Evolutionary conservation across 805 yeast genomes (phyloP).

Genomic region (Candida silvatica): DNA sequence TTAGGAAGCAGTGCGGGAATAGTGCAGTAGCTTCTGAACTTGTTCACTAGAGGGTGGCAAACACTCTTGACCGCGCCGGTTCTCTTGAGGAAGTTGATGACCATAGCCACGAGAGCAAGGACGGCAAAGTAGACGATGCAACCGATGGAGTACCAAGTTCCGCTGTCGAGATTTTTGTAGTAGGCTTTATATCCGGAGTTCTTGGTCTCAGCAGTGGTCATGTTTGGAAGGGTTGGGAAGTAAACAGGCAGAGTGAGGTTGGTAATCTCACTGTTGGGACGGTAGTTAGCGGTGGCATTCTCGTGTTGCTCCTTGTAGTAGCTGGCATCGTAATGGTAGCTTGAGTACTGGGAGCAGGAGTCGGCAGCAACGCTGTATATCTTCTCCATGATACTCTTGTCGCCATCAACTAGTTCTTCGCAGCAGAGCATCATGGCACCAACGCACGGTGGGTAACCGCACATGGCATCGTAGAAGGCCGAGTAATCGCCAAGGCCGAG

Average conservation of each 20-base stretch:
- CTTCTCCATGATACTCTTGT: background rate
- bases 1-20: slow-evolving; percentile 30
- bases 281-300: slow-evolving; percentile 20
- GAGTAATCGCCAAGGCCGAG: background rate
- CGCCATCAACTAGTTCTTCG: background rate
- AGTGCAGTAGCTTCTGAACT: slow-evolving; percentile 26
- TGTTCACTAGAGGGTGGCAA: slow-evolving; percentile 24
- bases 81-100: slow-evolving; percentile 23
- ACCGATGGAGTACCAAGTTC: slow-evolving; percentile 26
- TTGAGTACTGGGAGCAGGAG: slow-evolving; percentile 3
- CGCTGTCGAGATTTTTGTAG: slow-evolving; percentile 18
- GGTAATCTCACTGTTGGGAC: background rate
- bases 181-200: slow-evolving; percentile 9
- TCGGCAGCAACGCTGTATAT: background rate
- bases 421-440: slow-evolving; percentile 5
- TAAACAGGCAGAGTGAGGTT: slow-evolving; percentile 9
- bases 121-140: slow-evolving; percentile 31
- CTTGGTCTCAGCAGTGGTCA: slow-evolving; percentile 3
- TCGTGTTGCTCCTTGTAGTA: slow-evolving; percentile 16
- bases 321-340: slow-evolving; percentile 11
- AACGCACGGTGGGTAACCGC: slow-evolving; percentile 5
- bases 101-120: slow-evolving; percentile 28
- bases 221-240: slow-evolving; percentile 9
- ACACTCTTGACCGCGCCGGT: slow-evolving; percentile 21
- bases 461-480: slow-evolving; percentile 5